phyloP scores from a whole-genome alignment of 1,284 basidiomycete genomes.

The Gastroboletus turbinatus region DNA sequence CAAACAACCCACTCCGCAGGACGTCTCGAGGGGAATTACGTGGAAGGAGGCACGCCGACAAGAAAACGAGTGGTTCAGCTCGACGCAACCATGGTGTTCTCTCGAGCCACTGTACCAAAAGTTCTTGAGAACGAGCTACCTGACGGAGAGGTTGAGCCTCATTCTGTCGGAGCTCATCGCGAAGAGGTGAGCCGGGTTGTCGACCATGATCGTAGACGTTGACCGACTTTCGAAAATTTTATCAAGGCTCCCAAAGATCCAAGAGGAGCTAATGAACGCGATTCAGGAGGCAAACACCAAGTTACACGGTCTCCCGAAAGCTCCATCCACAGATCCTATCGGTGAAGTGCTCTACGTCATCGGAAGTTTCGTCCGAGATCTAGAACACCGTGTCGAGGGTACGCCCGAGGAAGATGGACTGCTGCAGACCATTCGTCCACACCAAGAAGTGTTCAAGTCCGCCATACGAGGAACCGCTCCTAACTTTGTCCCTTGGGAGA shows the following conservation, averaged over 20 bases:
- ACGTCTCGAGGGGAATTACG: slow-evolving; percentile 53
- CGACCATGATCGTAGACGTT: background rate
- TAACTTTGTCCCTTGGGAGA: slow-evolving; percentile 39
- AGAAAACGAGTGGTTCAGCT: slow-evolving; percentile 70
- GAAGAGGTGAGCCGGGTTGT: slow-evolving; percentile 42
- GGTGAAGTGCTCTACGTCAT: slow-evolving; percentile 53
- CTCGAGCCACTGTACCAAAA: slow-evolving; percentile 49
- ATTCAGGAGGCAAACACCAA: slow-evolving; percentile 40
- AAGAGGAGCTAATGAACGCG: slow-evolving; percentile 46
- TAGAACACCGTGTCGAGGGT: slow-evolving; percentile 51
- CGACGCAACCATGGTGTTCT: slow-evolving; percentile 53
- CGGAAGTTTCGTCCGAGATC: slow-evolving; percentile 44
- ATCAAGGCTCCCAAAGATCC: slow-evolving; percentile 63
- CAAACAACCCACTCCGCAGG: slow-evolving; percentile 63
- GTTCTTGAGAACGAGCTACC: slow-evolving; percentile 52
- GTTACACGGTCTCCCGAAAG: slow-evolving; percentile 49
- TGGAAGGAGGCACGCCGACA: slow-evolving; percentile 57
- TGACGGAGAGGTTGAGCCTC: slow-evolving; percentile 54
- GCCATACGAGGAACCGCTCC: slow-evolving; percentile 57
- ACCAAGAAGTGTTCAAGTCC: slow-evolving; percentile 46
- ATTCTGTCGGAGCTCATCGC: slow-evolving; percentile 59
- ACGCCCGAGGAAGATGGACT: slow-evolving; percentile 49
- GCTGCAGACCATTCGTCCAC: slow-evolving; percentile 52
- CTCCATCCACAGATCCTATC: slow-evolving; percentile 54
- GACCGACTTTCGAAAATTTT: background rate